Percentiles rank a stretch among this genome's conserved stretches.
Evolutionary conservation across 73 alveolate species (phyloP).

Genomic region (Breviolum minutum): DNA sequence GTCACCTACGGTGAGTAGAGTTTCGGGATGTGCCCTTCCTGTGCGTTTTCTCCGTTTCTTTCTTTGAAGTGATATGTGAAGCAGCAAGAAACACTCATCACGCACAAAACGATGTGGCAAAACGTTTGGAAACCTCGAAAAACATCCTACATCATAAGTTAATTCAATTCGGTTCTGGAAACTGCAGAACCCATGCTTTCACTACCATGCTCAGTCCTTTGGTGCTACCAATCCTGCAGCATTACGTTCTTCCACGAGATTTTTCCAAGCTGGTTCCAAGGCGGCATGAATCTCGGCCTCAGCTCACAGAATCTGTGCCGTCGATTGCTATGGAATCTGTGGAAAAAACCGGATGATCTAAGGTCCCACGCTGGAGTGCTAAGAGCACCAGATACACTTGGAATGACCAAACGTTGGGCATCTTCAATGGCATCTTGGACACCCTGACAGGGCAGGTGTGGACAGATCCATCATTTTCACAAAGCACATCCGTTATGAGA

Average conservation of each 20-base stretch:
- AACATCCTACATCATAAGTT: background rate
- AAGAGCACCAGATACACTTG: too few relatives aligned
- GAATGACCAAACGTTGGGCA: too few relatives aligned
- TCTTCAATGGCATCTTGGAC: too few relatives aligned
- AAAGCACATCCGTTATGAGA: too few relatives aligned
- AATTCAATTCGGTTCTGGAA: background rate
- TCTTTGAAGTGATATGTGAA: too few relatives aligned
- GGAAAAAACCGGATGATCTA: background rate
- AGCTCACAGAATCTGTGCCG: background rate
- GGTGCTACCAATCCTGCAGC: background rate
- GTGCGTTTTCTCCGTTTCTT: background rate
- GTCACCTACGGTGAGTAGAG: background rate
- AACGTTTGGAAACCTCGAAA: background rate
- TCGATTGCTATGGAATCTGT: background rate
- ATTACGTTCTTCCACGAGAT: constrained; percentile 52
- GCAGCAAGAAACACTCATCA: too few relatives aligned
- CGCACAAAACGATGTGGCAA: too few relatives aligned
- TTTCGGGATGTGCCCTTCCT: background rate
- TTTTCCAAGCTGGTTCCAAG: constrained; percentile 62
- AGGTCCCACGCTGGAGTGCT: too few relatives aligned
- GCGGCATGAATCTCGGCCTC: constrained; percentile 42
- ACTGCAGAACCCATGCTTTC: background rate
- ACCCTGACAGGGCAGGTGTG: too few relatives aligned
- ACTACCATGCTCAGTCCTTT: background rate
- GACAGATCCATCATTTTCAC: too few relatives aligned